phyloP scores from a whole-genome alignment of 257 asterid genomes.

The Eustoma russellianum region DNA sequence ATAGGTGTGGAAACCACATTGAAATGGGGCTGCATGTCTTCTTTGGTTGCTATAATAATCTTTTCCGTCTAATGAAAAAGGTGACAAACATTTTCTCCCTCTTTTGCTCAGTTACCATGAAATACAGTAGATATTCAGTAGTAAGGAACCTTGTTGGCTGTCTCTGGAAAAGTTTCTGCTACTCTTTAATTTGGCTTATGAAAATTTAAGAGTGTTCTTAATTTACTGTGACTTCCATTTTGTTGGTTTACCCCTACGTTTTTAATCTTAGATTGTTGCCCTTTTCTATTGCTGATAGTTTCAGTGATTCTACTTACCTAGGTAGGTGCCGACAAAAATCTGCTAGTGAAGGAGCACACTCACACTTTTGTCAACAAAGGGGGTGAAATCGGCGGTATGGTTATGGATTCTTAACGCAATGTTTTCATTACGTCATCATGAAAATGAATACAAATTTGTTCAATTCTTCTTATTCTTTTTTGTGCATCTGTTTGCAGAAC shows the following conservation, averaged over 20 bases:
- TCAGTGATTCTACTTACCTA: slow-evolving; percentile 15
- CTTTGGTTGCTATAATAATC: slow-evolving; percentile 97
- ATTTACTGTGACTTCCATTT: not conserved
- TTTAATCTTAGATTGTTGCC: too few species aligned
- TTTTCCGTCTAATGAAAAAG: slow-evolving; percentile 95
- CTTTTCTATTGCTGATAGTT: not conserved
- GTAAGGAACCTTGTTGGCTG: not conserved
- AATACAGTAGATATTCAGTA: not conserved
- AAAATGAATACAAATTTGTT: too few species aligned
- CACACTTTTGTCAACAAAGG: slow-evolving; percentile 96
- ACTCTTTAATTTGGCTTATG: not conserved
- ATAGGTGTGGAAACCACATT: slow-evolving; percentile 78
- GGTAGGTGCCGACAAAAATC: slow-evolving; percentile 94
- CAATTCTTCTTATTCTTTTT: too few species aligned
- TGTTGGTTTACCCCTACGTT: too few species aligned
- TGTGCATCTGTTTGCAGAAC: slow-evolving; percentile 53
- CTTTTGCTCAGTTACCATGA: not conserved
- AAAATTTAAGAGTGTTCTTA: too few species aligned
- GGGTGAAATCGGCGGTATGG: slow-evolving; percentile 91
- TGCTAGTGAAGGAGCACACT: slow-evolving; percentile 91
- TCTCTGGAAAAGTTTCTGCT: not conserved
- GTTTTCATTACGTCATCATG: too few species aligned
- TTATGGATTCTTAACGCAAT: slow-evolving; percentile 5
- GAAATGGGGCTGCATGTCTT: slow-evolving; percentile 99
- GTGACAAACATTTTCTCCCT: slow-evolving; percentile 21